Evolutionary conservation across 2,329 filamentous ascomycete genomes (phyloP).

Genomic region (Tetracladium maxilliforme): DNA sequence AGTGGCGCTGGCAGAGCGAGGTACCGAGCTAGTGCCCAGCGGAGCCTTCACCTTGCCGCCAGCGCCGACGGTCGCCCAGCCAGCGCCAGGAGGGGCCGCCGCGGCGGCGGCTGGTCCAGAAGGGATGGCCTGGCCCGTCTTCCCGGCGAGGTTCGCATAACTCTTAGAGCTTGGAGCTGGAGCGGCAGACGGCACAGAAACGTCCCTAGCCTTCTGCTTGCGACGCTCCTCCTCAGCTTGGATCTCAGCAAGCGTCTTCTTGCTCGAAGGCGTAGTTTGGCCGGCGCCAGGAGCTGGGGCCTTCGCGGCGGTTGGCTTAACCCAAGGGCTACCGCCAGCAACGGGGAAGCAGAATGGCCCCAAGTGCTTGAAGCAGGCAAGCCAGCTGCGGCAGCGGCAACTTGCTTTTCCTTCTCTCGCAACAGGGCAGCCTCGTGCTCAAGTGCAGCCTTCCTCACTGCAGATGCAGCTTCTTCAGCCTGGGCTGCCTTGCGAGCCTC

Average conservation of each 20-base stretch:
- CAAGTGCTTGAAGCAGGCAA: slow-evolving; percentile 82
- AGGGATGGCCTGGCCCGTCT: too few relatives aligned
- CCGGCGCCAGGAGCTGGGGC: slow-evolving; percentile 20
- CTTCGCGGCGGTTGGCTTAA: slow-evolving; percentile 24
- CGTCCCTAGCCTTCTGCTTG: slow-evolving; percentile 50
- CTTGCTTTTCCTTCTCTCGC: too few relatives aligned
- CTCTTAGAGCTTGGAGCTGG: slow-evolving; percentile 48
- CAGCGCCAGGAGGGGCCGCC: slow-evolving; percentile 33
- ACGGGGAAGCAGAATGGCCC: slow-evolving; percentile 24
- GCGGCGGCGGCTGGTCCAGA: slow-evolving; percentile 20
- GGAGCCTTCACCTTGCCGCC: slow-evolving; percentile 81
- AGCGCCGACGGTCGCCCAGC: slow-evolving; percentile 92
- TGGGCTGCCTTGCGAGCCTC: slow-evolving; percentile 89
- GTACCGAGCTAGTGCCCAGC: slow-evolving; percentile 27
- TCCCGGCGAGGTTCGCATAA: slow-evolving; percentile 87
- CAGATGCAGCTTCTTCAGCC: slow-evolving; percentile 66
- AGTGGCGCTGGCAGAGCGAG: slow-evolving; percentile 5
- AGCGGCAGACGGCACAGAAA: slow-evolving; percentile 23
- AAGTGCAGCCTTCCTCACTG: slow-evolving; percentile 59
- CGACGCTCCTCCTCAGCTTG: slow-evolving; percentile 89
- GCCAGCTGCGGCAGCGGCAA: slow-evolving; percentile 45
- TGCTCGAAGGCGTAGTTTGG: slow-evolving; percentile 25
- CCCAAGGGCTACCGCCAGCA: slow-evolving; percentile 25
- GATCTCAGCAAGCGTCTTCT: slow-evolving; percentile 91
- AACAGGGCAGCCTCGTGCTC: slow-evolving; percentile 67